Percentiles rank a stretch among this genome's conserved stretches.
phyloP scores from a whole-genome alignment of 768 basidiomycete genomes.

The Cyclocybe aegerita region DNA sequence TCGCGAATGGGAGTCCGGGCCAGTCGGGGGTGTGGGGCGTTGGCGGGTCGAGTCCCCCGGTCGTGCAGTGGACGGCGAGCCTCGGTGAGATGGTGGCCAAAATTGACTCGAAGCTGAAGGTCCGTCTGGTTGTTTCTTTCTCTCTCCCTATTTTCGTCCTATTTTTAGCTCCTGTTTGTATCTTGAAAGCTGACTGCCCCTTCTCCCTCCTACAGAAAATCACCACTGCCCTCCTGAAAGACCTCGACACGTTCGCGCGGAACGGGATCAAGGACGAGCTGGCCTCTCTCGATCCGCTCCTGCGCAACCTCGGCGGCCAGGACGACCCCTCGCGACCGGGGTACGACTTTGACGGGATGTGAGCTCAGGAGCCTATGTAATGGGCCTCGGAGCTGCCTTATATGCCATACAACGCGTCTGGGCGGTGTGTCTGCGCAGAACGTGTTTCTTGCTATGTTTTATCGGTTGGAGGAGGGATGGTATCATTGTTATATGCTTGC shows the following conservation, averaged over 20 bases:
- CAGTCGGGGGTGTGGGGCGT: slow-evolving; percentile 24
- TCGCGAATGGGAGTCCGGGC: slow-evolving; percentile 50
- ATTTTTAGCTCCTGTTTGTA: neutral
- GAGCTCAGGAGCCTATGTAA: neutral
- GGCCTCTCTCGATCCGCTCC: slow-evolving; percentile 74
- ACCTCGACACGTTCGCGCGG: slow-evolving; percentile 80
- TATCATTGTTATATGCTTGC: too few relatives aligned
- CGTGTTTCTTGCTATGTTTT: too few relatives aligned
- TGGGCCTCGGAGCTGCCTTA: neutral
- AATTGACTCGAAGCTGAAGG: slow-evolving; percentile 85
- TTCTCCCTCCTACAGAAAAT: slow-evolving; percentile 64
- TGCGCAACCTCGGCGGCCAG: slow-evolving; percentile 53
- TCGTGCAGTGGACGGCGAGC: slow-evolving; percentile 54
- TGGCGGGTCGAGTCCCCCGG: slow-evolving; percentile 43
- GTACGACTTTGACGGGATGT: slow-evolving; percentile 35
- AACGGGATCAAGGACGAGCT: slow-evolving; percentile 82
- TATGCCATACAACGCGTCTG: neutral
- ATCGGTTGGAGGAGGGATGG: too few relatives aligned
- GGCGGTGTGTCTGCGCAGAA: neutral
- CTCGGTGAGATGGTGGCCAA: slow-evolving; percentile 77
- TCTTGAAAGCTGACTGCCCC: neutral
- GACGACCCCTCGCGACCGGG: slow-evolving; percentile 25
- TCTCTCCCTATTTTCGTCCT: neutral
- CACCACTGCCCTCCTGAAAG: slow-evolving; percentile 74
- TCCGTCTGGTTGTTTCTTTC: slow-evolving; percentile 28